Evolutionary conservation across 768 basidiomycete genomes (phyloP), one percentile per base, ranked within the genome.

Genomic region (Pleurotus giganteus): DNA sequence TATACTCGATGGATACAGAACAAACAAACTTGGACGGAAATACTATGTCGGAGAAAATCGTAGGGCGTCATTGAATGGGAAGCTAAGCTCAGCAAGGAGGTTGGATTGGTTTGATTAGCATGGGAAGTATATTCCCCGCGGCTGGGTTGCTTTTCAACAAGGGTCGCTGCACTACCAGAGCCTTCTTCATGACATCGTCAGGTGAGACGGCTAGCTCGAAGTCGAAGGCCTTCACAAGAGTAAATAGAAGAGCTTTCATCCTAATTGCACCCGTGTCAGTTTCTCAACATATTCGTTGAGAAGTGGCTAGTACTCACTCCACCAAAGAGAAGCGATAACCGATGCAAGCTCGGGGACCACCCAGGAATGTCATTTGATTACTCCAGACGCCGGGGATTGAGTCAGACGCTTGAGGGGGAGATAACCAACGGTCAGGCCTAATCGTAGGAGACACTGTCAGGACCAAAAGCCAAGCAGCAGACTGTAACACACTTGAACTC

Each of bases 391-490:
- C 73, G 11, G 80, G 80, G n/a, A 81, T 61, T 2, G 61, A 56
- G 0, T 61, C 56, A 2, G 61, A 66, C 1, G 62, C 59, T 6
- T 68, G 69, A 0, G 77, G 75, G 4, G 63, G 15, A 4, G 65
- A 49, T 6, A 58, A 55, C 80, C 80, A 81, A 0, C 80, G 71
- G 54, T 81, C 79, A 0, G 79, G 79, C 51, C 78, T 80, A 42
- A 49, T 42, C 24, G 17, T 37, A 23, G 15, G 24, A 31, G n/a
- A 26, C 13, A 7, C 7, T 5, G 12, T 27, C 8, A 21, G 4
- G 11, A 12, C n/a, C 13, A 19, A 11, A 23, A 28, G 4, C 11
- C 17, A 46, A 32, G 15, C 4, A 29, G 2, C n/a, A 27, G 2
- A 15, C 9, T 31, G 3, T n/a, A 19, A 50, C 70, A 50, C 21